Base-by-base conservation (phyloP, 345 rosid species). In the Citrus medica region DNA sequence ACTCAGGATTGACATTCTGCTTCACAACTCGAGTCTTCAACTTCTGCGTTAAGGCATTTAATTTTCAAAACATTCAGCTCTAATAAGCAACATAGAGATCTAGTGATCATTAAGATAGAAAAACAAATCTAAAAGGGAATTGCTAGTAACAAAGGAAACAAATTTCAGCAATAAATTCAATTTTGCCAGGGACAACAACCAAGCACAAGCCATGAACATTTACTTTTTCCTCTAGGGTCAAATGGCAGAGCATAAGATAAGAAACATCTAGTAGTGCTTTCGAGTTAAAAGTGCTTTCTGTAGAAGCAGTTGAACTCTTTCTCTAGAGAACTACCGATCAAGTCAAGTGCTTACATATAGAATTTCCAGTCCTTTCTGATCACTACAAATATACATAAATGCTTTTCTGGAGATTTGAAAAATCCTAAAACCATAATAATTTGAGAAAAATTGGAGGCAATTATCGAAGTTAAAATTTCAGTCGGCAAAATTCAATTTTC, bases 1-100 rank as follows among this genome's bases (percentile, higher is more conserved):
- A 93, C 69, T 88, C 92, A 3, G 97, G 99, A 78, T 95, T 95
- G 24, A 87, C 51, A 72, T 80, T 79, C 48, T 85, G 81, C 80
- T 90, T 91, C 40, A 92, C 79, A 22, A 92, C 94, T 0, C 91
- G 90, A 64, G 95, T 93, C 83, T 90, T 93, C 83, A 95, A 73
- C 82, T 89, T 93, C 98, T 91, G 93, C 79, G 85, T 58, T 58
- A 55, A 58, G 30, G 3, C 32, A 22, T 2, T 40, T 4, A 53
- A 83, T 38, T 22, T 55, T n/a, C 56, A 7, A 76, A 76, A 55
- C 42, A 13, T 21, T 76, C 73, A 76, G 66, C 59, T 21, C 17
- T 35, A 55, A 35, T 56, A 7, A 33, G 6, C n/a, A 33, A 58
- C 22, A 17, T 27, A 22, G 27, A 37, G 48, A 37, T 27, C 4